Evolutionary conservation across 371 early-diverging fungal genomes (phyloP), one percentile per base, ranked within the genome.

Genomic region (Capniomyces stellatus): DNA sequence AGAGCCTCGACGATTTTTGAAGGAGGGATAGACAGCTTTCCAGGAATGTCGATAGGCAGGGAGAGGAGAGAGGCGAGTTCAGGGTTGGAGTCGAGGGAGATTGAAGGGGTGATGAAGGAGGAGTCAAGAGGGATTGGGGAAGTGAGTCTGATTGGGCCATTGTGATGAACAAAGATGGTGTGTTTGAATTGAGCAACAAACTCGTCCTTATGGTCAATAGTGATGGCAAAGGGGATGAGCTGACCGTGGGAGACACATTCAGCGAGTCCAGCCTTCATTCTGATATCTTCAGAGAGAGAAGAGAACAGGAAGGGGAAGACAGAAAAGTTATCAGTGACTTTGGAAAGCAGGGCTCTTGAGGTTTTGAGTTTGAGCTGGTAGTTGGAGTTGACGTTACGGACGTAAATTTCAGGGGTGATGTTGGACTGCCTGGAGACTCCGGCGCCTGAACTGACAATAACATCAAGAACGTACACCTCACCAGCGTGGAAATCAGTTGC

Each of bases 261-360:
- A 49, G 73, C 62, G 29, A 94, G 68, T 42, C 95, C 95, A 49
- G 89, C 71, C 58, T 85, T 83, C 25, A 81, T 78, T 40, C 81
- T 75, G 61, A 77, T 76, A 52, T 79, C 78, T 13, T 61, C 52
- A 43, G 67, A 76, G 49, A 75, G 68, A n/a, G n/a, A n/a, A n/a
- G n/a, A n/a, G n/a, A n/a, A n/a, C 25, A 85, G 65, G 72, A 94
- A 94, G 15, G 90, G 89, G 70, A 92, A 85, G 23, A 82, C 83
- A 22, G 88, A 85, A 62, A 78, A 78, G 46, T 75, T 63, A 29
- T 72, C 75, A 62, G 72, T 73, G 62, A 92, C 74, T 62, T 84
- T 78, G 46, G 73, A 71, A 62, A 82, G 84, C 13, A 88, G 77
- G 19, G 69, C 63, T 55, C 89, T 80, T n/a, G 89, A 81, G 30